These are phyloP conservation scores for Solanum ossicruentum DNA, from an alignment of 257 asterid genomes.

Conservation along the genomic window DNA sequence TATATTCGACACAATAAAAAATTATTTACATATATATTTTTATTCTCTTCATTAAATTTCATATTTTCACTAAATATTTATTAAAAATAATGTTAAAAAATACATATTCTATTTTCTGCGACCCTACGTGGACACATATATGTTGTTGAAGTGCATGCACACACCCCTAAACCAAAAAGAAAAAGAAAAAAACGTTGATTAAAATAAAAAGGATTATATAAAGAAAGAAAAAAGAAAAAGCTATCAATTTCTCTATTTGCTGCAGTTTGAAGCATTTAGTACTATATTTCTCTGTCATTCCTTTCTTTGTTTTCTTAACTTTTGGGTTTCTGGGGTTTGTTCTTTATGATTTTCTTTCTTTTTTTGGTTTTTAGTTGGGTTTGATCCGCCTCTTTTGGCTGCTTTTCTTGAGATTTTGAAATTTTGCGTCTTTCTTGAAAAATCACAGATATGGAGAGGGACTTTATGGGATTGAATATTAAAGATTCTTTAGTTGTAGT, in stretches of 20 bases:
- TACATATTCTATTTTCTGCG: no score
- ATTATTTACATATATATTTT: no score
- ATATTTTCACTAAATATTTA: no score
- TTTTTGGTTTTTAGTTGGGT: background rate
- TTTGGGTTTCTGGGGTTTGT: background rate
- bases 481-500: slow-evolving; percentile 21
- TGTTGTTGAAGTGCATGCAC: background rate
- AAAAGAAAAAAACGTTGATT: background rate
- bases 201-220: background rate
- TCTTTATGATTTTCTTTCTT: background rate
- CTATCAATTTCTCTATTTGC: background rate
- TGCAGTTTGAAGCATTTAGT: background rate
- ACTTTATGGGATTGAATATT: slow-evolving; percentile 55
- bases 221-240: background rate
- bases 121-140: no score
- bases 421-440: background rate
- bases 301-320: background rate
- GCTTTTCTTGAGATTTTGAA: background rate
- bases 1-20: no score
- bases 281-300: background rate
- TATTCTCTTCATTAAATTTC: no score
- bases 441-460: slow-evolving; percentile 46
- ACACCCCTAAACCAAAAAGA: background rate
- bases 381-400: background rate
- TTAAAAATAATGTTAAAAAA: no score